Evolutionary conservation across 805 yeast species (phyloP).

Genomic region (Teunomyces lycoperdinae): DNA sequence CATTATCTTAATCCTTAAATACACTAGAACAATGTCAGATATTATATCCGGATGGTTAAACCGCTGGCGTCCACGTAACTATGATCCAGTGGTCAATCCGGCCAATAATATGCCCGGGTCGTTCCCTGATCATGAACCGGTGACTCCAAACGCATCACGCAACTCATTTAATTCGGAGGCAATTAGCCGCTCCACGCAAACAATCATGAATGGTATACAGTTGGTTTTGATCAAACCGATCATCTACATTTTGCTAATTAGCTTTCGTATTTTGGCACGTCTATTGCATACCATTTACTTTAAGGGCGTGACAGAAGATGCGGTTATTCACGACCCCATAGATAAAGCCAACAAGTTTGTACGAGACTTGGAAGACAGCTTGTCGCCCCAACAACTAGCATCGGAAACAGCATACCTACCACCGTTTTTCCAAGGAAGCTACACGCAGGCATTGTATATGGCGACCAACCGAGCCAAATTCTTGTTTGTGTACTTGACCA

Average conservation of each 20-base stretch:
- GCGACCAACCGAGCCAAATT: constrained; percentile 72
- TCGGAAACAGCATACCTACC: constrained; percentile 19
- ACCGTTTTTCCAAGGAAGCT: constrained; percentile 68
- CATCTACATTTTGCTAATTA: constrained; percentile 18
- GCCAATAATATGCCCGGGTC: constrained; percentile 19
- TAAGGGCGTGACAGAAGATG: constrained; percentile 14
- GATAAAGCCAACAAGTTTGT: constrained; percentile 52
- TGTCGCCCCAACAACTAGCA: constrained; percentile 21
- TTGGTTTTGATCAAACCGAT: constrained; percentile 24
- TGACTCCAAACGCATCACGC: constrained; percentile 6
- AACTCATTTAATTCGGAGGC: constrained; percentile 17
- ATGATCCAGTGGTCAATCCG: constrained; percentile 2
- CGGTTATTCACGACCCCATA: constrained; percentile 43
- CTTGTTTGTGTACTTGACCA: constrained; percentile 69
- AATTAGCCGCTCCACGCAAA: constrained; percentile 5
- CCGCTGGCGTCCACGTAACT: background rate
- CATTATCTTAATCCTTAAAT: background rate
- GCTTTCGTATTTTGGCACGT: constrained; percentile 22
- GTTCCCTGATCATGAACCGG: constrained; percentile 15
- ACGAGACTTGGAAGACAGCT: constrained; percentile 48
- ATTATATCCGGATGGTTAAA: background rate
- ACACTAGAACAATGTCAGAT: background rate
- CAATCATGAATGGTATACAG: constrained; percentile 8
- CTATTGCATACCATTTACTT: constrained; percentile 23
- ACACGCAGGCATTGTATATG: constrained; percentile 70